These are phyloP conservation scores for Lasiodiplodia citricola DNA, from an alignment of 2,329 filamentous ascomycete species.

Conservation along the genomic window DNA sequence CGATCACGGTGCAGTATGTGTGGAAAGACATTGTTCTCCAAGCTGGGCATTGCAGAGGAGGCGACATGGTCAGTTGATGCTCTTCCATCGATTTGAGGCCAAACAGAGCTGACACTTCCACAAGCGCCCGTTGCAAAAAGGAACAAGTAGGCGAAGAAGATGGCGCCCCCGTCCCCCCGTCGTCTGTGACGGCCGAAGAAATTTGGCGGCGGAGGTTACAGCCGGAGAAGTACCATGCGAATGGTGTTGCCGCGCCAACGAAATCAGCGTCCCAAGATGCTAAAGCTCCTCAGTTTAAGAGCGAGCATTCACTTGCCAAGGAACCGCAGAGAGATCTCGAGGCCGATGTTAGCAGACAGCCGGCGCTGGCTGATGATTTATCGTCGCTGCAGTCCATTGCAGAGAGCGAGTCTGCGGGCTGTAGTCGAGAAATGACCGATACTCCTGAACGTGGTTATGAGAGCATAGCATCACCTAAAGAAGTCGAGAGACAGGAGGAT, in stretches of 20 bases:
- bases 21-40: conserved; percentile 3
- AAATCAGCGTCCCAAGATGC: background rate
- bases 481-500: background rate
- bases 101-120: background rate
- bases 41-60: background rate
- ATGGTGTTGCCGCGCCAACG: background rate
- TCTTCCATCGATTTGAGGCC: background rate
- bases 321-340: background rate
- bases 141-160: background rate
- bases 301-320: background rate
- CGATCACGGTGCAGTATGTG: background rate
- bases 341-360: background rate
- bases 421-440: background rate
- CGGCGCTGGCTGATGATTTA: background rate
- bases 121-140: background rate
- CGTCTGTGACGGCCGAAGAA: background rate
- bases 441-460: background rate
- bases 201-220: conserved; percentile 10
- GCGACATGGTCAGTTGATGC: background rate
- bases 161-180: no score
- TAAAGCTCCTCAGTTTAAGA: background rate
- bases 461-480: background rate
- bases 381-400: background rate
- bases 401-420: background rate
- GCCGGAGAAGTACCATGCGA: background rate